Base-by-base conservation (phyloP, 1,284 basidiomycete species). In the Entoloma clypeatum region DNA sequence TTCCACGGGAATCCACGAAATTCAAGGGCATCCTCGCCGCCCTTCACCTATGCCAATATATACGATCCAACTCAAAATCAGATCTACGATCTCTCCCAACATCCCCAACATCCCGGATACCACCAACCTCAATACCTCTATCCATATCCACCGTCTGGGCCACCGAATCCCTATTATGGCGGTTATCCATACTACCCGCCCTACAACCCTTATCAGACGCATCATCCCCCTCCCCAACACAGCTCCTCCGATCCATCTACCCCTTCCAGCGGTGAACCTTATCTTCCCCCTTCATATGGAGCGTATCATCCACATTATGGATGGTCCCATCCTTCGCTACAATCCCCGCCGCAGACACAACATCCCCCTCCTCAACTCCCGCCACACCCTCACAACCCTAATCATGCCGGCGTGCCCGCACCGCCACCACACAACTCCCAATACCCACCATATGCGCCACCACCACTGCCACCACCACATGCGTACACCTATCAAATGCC, bases 11-110 rank as follows among this genome's bases (percentile, higher is more conserved):
- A 78, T 55, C 78, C 81, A 17, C 77, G 80, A 38, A 76, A 74
- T 51, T 86, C 84, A 17, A 68, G 83, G 50, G 79, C 83, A 1
- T 69, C 83, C 7, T 87, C 85, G 4, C 84, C 85, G 2, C 77
- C 84, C 11, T 81, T 86, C 61, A 76, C 74, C 40, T 88, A 79
- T 56, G 71, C 84, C 11, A 73, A 77, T 0, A 60, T 86, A 16
- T 86, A 86, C 51, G 85, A 87, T 39, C 77, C 77, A 9, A 64
- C 72, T 4, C 50, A 63, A 41, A 50, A 62, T 14, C 52, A 64
- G 25, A 57, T 68, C 23, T 81, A 78, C 45, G 81, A 83, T 37
- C 65, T 67, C 24, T 55, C 68, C 16, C 74, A 72, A 41, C 62
- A 62, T 29, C 72, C 58, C 27, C 57, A 62, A 25, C 61, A 60